A percentile compares a stretch with the other conserved stretches of the same genome.
Conservation (phyloP, 805 yeast species). For the Hanseniaspora nectarophila region DNA sequence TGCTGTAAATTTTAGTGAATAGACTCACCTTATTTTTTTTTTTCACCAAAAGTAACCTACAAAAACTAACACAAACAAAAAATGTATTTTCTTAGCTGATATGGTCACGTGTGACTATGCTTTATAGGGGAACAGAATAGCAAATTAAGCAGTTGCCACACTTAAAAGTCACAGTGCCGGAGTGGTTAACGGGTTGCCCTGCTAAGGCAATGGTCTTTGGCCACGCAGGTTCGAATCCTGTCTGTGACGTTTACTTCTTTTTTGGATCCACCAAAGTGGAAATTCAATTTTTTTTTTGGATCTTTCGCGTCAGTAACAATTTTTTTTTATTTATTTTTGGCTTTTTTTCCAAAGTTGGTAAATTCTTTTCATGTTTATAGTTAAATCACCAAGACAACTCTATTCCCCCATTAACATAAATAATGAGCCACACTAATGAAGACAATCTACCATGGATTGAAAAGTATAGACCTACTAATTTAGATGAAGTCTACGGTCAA, state of each 20-base stretch:
- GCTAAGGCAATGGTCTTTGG: conserved; percentile 16
- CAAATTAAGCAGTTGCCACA: not conserved
- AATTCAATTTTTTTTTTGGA: not conserved
- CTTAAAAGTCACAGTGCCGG: conserved; percentile 13
- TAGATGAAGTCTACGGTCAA: conserved; percentile 88
- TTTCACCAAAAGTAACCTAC: too few relatives aligned
- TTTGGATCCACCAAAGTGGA: not conserved
- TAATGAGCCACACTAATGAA: conserved; percentile 16
- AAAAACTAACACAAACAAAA: too few relatives aligned
- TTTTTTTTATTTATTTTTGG: not conserved
- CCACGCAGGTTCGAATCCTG: conserved; percentile 16
- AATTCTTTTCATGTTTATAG: too few relatives aligned
- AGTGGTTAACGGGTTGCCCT: conserved; percentile 16
- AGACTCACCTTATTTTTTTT: too few relatives aligned
- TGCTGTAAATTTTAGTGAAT: too few relatives aligned
- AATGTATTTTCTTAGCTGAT: too few relatives aligned
- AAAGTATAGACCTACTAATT: conserved; percentile 75
- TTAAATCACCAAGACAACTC: not conserved
- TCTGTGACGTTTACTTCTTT: conserved; percentile 13
- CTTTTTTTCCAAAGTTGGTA: too few relatives aligned
- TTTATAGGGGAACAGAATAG: not conserved
- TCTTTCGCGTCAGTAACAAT: not conserved
- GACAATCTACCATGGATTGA: conserved; percentile 82
- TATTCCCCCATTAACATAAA: too few relatives aligned
- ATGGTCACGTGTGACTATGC: not conserved